phyloP scores from a whole-genome alignment of 306 rosid species.

The Aeschynomene evenia region DNA sequence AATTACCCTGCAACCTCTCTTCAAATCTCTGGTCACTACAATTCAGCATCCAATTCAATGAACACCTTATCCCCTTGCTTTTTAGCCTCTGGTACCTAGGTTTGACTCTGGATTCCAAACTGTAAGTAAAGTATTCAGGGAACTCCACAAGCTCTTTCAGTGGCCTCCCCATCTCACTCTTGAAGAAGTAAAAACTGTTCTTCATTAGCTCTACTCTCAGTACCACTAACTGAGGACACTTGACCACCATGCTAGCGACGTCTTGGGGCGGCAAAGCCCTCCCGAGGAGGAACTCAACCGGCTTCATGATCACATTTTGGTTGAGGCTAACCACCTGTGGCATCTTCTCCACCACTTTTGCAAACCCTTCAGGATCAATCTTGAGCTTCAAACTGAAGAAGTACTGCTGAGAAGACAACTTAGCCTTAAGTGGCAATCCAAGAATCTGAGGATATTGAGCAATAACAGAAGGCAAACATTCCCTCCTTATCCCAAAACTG shows the following conservation, averaged over 20 bases:
- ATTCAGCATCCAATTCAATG: slow-evolving; percentile 84
- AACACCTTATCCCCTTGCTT: slow-evolving; percentile 72
- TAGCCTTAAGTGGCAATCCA: slow-evolving; percentile 85
- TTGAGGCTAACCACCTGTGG: slow-evolving; percentile 89
- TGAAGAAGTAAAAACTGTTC: slow-evolving; percentile 75
- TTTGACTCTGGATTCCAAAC: slow-evolving; percentile 91
- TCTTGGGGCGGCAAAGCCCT: slow-evolving; percentile 54
- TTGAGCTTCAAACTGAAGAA: slow-evolving; percentile 88
- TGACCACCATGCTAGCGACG: slow-evolving; percentile 71
- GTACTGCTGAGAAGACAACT: slow-evolving; percentile 77
- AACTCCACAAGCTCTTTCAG: slow-evolving; percentile 76
- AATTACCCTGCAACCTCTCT: slow-evolving; percentile 83
- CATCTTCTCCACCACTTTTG: slow-evolving; percentile 79
- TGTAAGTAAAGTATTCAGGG: slow-evolving; percentile 88
- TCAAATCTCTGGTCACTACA: slow-evolving; percentile 94
- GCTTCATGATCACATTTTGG: slow-evolving; percentile 78
- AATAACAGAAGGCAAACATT: slow-evolving; percentile 56
- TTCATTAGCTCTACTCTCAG: slow-evolving; percentile 77
- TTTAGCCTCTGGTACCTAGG: slow-evolving; percentile 72
- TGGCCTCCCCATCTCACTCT: slow-evolving; percentile 88
- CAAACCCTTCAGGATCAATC: slow-evolving; percentile 83
- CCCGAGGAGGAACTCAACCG: slow-evolving; percentile 72
- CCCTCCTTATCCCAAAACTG: slow-evolving; percentile 75
- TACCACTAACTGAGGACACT: slow-evolving; percentile 78
- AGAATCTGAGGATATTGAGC: slow-evolving; percentile 86